Evolutionary conservation across 2,329 filamentous ascomycete genomes (phyloP), one percentile per base, ranked within the genome.

Genomic region (Westerdykella ornata): DNA sequence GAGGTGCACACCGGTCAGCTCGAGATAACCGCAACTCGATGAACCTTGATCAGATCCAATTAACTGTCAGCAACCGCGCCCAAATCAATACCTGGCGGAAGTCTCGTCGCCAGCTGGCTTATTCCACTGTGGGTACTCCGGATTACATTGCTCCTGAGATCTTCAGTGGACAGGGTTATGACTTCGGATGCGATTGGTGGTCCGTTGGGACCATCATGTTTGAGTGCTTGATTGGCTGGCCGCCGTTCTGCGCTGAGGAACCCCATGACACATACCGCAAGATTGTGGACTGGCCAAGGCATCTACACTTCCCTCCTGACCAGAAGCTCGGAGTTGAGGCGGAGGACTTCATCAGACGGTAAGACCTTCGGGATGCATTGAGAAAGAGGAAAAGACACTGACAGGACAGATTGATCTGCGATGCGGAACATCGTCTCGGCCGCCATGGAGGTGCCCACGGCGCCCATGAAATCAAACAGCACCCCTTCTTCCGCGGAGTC

Each of bases 61-160:
- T 98, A 55, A 98, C 92, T 14, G 92, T 98, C 56, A 95, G 88
- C 70, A 97, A 98, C 70, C 87, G 92, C 64, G 84, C 88, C 43
- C 88, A 95, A 68, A 96, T 98, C 72, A 98, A 97, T 69, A 95
- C 94, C 58, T 98, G 92, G 92, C 81, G 92, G 65, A 92, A 94
- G 61, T 97, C 90, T 42, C 84, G 92, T 59, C 80, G 92, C 59
- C 78, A 95, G 65, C 90, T 98, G 78, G 92, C 92, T 12, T 98
- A 98, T 70, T 97, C 92, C 1, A 97, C 92, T 3, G 92, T 98
- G 49, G 92, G 92, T 50, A 98, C 92, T 1, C 92, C 92, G 8
- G 92, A 98, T 68, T 98, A 98, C 66, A 98, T 98, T 62, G 92
- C 92, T 1, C 92, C 92, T 2, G 92, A 98, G 66, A 97, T 98